Evolutionary conservation across 208 protist genomes (phyloP), one percentile per base, ranked within the genome.

Genomic region (Angomonas desouzai): DNA sequence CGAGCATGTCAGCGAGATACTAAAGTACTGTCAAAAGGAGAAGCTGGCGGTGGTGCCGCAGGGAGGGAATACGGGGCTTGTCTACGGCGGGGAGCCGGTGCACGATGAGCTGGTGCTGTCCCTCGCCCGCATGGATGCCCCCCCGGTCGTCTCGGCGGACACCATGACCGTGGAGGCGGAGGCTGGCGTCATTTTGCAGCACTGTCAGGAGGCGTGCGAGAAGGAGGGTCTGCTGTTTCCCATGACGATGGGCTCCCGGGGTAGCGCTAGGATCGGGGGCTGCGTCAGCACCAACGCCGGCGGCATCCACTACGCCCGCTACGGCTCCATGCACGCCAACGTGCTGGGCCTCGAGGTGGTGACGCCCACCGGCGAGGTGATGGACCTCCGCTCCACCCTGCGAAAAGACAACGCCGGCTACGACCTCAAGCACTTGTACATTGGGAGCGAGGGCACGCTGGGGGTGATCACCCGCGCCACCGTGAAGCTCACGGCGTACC

Each of bases 371-470:
- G 92, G 92, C 7, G 75, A 84, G 3, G 74, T 94, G 10, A 62
- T 97, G 29, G 75, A 97, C 55, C 57, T 81, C 53, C 74, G 94
- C 60, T 90, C 70, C 10, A 89, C 80, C 16, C 76, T 98, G 10
- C 78, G 91, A 40, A 99, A 99, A 68, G 97, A 98, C 72, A 98
- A 98, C 71, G 98, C 94, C 27, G 96, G 96, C 22, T 98, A 98
- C 69, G 95, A 98, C 63, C 67, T 99, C 45, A 98, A 98, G 74
- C 96, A 99, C 55, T 82, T 99, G 11, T 98, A 98, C 64, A 98
- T 98, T 47, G 97, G 97, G 28, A 96, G 81, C 47, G 97, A 99
- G 70, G 97, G 97, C 43, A 97, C 96, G 10, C 81, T 99, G 16
- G 97, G 97, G 33, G 79, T 99, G 0, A 90, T 99, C 3, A 99